phyloP scores from a whole-genome alignment of 306 rosid species.

The Psophocarpus tetragonolobus region DNA sequence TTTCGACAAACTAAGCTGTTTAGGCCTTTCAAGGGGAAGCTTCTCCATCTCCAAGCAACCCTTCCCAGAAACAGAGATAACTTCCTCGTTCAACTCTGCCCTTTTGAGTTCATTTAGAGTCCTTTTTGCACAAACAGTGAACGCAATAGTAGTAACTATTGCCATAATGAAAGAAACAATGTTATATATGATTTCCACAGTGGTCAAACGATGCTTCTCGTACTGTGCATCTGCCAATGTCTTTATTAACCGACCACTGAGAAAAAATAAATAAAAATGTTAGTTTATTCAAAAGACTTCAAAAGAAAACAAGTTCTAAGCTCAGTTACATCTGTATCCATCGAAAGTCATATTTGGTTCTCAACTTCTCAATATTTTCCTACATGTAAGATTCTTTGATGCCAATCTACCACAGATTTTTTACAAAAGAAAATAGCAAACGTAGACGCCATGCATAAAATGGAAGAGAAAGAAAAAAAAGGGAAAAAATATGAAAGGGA shows the following conservation, averaged over 20 bases:
- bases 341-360: background rate
- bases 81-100: conserved; percentile 51
- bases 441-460: background rate
- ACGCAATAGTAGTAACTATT: conserved; percentile 66
- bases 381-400: background rate
- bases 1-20: background rate
- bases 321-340: background rate
- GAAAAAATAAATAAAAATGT: background rate
- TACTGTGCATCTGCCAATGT: conserved; percentile 78
- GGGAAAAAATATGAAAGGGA: background rate
- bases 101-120: conserved; percentile 65
- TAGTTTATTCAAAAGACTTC: background rate
- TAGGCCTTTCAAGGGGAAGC: conserved; percentile 63
- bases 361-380: background rate
- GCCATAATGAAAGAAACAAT: conserved; percentile 74
- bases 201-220: conserved; percentile 77
- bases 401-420: background rate
- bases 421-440: background rate
- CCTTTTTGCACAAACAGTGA: conserved; percentile 84
- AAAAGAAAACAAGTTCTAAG: background rate
- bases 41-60: conserved; percentile 60
- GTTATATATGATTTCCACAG: conserved; percentile 85
- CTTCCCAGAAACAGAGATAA: conserved; percentile 40
- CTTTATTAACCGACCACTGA: conserved; percentile 81
- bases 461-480: background rate